Percentiles rank a stretch among this genome's conserved stretches.
Conservation (phyloP, 768 basidiomycete genomes). For the Daedaleopsis sinensis region DNA sequence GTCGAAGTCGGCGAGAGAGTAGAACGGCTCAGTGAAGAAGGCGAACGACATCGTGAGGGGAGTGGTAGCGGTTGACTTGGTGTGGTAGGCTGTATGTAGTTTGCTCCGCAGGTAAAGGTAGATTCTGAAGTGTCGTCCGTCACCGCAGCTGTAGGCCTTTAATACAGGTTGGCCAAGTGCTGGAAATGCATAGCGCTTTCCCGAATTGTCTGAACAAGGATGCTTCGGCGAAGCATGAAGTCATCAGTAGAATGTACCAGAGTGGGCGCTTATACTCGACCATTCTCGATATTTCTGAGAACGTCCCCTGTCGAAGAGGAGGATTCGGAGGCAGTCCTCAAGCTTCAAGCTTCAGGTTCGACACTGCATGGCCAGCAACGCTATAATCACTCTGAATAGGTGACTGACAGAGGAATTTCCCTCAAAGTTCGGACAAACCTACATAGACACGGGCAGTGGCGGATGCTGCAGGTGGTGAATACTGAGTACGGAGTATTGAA, state of each 20-base stretch:
- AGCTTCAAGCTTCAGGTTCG: not conserved
- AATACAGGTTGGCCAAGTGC: not conserved
- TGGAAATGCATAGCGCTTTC: not conserved
- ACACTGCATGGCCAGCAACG: not conserved
- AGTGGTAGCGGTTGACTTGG: not conserved
- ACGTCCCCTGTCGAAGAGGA: too few species aligned
- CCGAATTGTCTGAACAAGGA: not conserved
- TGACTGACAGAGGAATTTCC: too few species aligned
- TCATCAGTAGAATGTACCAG: too few species aligned
- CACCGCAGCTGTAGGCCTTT: not conserved
- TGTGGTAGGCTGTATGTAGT: not conserved
- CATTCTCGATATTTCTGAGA: not conserved
- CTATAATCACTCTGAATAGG: too few species aligned
- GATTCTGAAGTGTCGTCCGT: not conserved
- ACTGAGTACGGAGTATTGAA: too few species aligned
- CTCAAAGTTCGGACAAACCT: too few species aligned
- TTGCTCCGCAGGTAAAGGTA: not conserved
- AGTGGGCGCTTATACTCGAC: not conserved
- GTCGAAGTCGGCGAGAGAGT: conserved; percentile 40
- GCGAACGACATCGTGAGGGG: conserved; percentile 20
- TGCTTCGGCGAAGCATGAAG: too few species aligned
- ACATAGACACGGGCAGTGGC: too few species aligned
- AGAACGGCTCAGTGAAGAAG: conserved; percentile 46
- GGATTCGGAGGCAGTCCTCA: too few species aligned
- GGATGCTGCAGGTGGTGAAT: too few species aligned